Evolutionary conservation across 176 grass and related monocot genomes (phyloP).

Genomic region (Lolium perenne): DNA sequence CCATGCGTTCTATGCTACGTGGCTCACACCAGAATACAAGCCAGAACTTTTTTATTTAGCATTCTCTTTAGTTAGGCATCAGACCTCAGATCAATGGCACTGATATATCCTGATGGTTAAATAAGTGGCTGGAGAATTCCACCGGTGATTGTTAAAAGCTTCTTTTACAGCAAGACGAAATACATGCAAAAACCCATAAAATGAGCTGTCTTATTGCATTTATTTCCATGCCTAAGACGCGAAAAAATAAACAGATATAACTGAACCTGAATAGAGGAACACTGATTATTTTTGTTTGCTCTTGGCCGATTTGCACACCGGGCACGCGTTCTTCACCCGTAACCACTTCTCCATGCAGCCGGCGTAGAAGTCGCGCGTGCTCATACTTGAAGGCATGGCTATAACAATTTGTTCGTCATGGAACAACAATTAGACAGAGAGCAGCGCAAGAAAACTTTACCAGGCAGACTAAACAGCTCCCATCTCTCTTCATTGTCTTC

Average conservation of each 20-base stretch:
- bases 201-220: not conserved
- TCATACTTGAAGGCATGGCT: too few relatives aligned
- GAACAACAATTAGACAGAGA: too few relatives aligned
- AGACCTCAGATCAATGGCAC: not conserved
- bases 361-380: slow-evolving; percentile 78
- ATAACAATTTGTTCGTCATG: too few relatives aligned
- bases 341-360: slow-evolving; percentile 89
- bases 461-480: slow-evolving; percentile 76
- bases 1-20: not conserved
- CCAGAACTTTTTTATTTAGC: not conserved
- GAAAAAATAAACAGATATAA: slow-evolving; percentile 50
- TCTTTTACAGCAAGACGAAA: too few relatives aligned
- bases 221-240: slow-evolving; percentile 44
- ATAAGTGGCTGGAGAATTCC: not conserved
- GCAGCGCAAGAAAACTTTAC: slow-evolving; percentile 37
- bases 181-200: too few relatives aligned
- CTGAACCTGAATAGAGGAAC: slow-evolving; percentile 26
- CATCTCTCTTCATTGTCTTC: slow-evolving; percentile 15
- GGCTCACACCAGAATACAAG: not conserved
- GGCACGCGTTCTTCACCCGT: slow-evolving; percentile 79
- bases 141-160: not conserved
- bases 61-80: not conserved
- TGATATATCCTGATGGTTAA: not conserved
- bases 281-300: slow-evolving; percentile 27
- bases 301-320: slow-evolving; percentile 74